Conservation (phyloP, 1,284 basidiomycete species). For the Ceratobasidium sp. region DNA sequence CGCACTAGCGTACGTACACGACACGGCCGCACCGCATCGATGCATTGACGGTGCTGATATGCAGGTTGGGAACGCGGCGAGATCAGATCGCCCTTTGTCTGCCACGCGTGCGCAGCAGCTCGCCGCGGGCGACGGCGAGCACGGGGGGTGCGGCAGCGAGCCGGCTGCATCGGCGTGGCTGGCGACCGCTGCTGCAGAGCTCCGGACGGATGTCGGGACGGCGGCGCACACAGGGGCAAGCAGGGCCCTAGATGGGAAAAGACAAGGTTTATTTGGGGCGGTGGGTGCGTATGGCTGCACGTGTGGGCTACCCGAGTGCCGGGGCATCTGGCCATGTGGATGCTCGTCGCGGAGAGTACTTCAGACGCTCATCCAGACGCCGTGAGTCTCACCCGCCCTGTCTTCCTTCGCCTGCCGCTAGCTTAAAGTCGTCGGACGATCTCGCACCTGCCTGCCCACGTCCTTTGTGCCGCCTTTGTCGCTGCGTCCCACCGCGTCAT, state of each 20-base stretch:
- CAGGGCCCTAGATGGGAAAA: constrained; percentile 22
- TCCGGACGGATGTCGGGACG: constrained; percentile 25
- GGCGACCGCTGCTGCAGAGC: constrained; percentile 4
- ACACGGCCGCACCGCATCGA: not conserved
- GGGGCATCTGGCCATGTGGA: not conserved
- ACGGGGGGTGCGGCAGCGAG: constrained; percentile 12
- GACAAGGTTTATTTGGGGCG: not conserved
- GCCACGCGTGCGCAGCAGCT: constrained; percentile 13
- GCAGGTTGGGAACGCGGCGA: not conserved
- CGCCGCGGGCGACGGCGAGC: not conserved
- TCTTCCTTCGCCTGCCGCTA: not conserved
- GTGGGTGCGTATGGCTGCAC: not conserved
- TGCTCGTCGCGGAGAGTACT: constrained; percentile 17
- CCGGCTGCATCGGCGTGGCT: constrained; percentile 20
- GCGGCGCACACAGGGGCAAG: constrained; percentile 6
- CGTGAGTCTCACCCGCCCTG: not conserved
- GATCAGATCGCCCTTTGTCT: constrained; percentile 9
- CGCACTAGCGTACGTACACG: constrained; percentile 4
- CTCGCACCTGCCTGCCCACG: not conserved
- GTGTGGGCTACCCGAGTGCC: constrained; percentile 1
- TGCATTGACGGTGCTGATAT: not conserved
- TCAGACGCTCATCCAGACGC: constrained; percentile 20
- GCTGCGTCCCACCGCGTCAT: not conserved
- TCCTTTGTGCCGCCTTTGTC: constrained; percentile 24
- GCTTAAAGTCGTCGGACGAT: constrained; percentile 12